phyloP scores from a whole-genome alignment of 2,329 filamentous ascomycete species.

The Verticillium nonalfalfae region DNA sequence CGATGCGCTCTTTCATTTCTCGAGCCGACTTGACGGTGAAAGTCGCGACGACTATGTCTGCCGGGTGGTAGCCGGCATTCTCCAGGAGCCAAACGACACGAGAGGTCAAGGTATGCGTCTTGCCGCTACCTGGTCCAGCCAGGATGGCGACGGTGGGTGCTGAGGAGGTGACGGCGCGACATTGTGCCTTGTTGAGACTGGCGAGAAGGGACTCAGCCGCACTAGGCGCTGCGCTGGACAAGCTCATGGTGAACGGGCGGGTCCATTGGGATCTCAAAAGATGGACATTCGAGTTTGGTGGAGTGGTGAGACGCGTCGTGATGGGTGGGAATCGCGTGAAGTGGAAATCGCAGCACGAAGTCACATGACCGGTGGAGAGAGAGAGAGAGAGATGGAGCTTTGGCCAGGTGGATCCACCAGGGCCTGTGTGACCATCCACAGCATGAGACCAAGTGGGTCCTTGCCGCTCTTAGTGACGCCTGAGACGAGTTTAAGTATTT shows the following conservation, averaged over 20 bases:
- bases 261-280: conserved; percentile 1
- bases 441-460: too few species aligned
- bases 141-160: conserved; percentile 57
- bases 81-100: conserved; percentile 85
- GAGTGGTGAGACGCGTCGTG: conserved; percentile 4
- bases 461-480: too few species aligned
- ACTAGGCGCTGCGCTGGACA: conserved; percentile 8
- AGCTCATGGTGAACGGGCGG: conserved; percentile 3
- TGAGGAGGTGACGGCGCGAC: conserved; percentile 46
- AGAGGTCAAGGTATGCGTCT: conserved; percentile 91
- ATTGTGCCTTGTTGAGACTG: conserved; percentile 49
- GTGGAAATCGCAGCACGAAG: conserved; percentile 1
- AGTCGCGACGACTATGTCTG: conserved; percentile 89
- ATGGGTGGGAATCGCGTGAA: background rate
- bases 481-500: too few species aligned
- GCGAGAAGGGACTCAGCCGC: conserved; percentile 29
- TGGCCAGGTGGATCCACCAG: too few species aligned
- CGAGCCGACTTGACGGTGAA: conserved; percentile 93
- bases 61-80: conserved; percentile 64
- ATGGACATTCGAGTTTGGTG: background rate
- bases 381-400: background rate
- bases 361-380: conserved; percentile 1
- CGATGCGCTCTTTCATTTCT: conserved; percentile 89
- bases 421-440: too few species aligned
- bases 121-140: conserved; percentile 68